Conservation (phyloP, 805 yeast species). For the Saccharomyces eubayanus region DNA sequence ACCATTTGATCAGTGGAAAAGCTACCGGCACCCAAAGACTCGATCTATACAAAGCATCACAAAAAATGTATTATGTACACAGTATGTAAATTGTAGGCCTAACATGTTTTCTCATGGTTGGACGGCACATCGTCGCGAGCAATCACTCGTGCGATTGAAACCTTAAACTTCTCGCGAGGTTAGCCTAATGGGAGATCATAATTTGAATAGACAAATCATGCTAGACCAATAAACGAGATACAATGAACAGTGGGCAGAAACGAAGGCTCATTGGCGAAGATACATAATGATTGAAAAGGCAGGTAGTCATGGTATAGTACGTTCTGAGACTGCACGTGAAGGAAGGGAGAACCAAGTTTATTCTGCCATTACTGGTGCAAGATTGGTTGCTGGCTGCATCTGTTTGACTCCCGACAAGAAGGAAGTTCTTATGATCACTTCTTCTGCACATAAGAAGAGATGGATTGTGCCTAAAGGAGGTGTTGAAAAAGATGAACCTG, state of each 20-base stretch:
- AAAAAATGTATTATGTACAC: background rate
- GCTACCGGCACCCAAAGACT: background rate
- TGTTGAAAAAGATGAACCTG: conserved; percentile 69
- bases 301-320: conserved; percentile 14
- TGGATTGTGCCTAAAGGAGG: conserved; percentile 98
- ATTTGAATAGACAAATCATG: background rate
- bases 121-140: background rate
- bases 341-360: conserved; percentile 58
- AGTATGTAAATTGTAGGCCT: background rate
- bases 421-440: conserved; percentile 69
- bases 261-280: background rate
- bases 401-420: conserved; percentile 50
- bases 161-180: background rate
- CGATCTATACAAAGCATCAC: background rate
- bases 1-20: background rate
- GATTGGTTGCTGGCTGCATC: conserved; percentile 90
- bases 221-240: background rate
- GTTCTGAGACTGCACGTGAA: conserved; percentile 36
- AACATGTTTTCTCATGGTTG: background rate
- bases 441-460: conserved; percentile 54
- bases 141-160: background rate
- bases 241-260: background rate
- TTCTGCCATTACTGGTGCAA: conserved; percentile 54
- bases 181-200: background rate
- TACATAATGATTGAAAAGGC: background rate